Base-by-base conservation (phyloP, 306 rosid genomes). In the Trifolium dubium region DNA sequence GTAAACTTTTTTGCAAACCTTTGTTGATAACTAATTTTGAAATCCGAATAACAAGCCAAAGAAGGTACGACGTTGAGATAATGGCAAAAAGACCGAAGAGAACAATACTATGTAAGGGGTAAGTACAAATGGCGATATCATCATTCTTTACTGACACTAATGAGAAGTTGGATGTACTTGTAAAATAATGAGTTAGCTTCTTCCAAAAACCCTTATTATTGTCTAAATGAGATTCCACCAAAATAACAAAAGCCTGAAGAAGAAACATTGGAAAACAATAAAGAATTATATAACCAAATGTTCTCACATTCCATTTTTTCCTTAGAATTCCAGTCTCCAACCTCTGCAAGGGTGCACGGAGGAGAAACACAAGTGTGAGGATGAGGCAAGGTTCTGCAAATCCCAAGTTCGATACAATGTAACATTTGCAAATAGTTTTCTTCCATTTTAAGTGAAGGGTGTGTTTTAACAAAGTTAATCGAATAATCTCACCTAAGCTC, bases 351-450 rank as follows among this genome's bases (percentile, higher is more conserved):
- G 98, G 92, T 1, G 97, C 98, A 11, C 96, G 96, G 62, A 93
- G 93, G 44, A 93, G 93, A 83, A 90, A 90, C 77, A 89, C 88
- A 2, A 93, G 85, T 5, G 97, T 93, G 82, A 93, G 93, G 81
- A 93, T 89, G 69, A 93, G 88, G 85, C 97, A 93, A 44, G 98
- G 98, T 78, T 93, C 98, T 71, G 97, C 97, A 84, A 93, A 93
- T 82, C 98, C 98, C 74, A 93, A 80, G 81, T 86, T 93, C 66
- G 96, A 93, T 53, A 93, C 88, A 63, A 93, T 90, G 84, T 93
- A 93, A 70, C 96, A 86, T 82, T 93, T 93, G 98, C 97, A 93
- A 58, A 86, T 75, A 74, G 86, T 89, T 78, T 83, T 87, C 85
- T 86, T 86, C 98, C 98, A 93, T 88, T 89, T 80, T 60, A 78